Conservation (phyloP, 768 basidiomycete species). For the Lyophyllum atratum region DNA sequence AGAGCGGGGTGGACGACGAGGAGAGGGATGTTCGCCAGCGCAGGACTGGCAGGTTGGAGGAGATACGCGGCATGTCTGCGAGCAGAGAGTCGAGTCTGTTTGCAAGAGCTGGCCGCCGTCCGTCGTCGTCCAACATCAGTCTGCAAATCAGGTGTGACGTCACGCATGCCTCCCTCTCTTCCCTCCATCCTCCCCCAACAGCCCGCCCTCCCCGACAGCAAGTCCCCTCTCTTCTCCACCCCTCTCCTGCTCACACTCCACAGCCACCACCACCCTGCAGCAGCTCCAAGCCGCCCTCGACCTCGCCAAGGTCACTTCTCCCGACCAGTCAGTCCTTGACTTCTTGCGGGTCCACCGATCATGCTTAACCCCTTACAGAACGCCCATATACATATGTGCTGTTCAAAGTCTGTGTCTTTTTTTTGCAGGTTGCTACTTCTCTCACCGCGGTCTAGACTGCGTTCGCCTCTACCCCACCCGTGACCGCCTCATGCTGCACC, state of each 20-base stretch:
- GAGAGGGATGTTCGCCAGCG: conserved; percentile 45
- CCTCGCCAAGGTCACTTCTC: conserved; percentile 63
- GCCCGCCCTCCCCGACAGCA: conserved; percentile 55
- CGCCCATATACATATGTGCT: conserved; percentile 80
- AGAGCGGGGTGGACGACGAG: conserved; percentile 23
- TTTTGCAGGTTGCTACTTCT: background rate
- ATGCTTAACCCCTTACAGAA: conserved; percentile 42
- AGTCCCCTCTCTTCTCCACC: conserved; percentile 13
- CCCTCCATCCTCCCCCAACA: conserved; percentile 52
- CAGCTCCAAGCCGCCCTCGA: conserved; percentile 46
- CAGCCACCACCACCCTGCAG: conserved; percentile 56
- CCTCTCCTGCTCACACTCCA: conserved; percentile 4
- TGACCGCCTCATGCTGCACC: conserved; percentile 68
- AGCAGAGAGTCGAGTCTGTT: background rate
- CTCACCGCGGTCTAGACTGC: conserved; percentile 47
- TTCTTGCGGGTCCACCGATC: background rate
- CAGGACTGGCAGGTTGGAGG: conserved; percentile 34
- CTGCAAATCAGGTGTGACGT: conserved; percentile 27
- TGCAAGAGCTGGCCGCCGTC: background rate
- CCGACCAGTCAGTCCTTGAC: conserved; percentile 50
- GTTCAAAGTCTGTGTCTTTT: conserved; percentile 46
- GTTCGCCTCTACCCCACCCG: conserved; percentile 71
- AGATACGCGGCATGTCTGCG: conserved; percentile 9
- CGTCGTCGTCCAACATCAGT: conserved; percentile 10
- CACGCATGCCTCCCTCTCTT: conserved; percentile 30